Conservation (phyloP, 2,329 filamentous ascomycete species). For the Dothidotthia symphoricarpi region DNA sequence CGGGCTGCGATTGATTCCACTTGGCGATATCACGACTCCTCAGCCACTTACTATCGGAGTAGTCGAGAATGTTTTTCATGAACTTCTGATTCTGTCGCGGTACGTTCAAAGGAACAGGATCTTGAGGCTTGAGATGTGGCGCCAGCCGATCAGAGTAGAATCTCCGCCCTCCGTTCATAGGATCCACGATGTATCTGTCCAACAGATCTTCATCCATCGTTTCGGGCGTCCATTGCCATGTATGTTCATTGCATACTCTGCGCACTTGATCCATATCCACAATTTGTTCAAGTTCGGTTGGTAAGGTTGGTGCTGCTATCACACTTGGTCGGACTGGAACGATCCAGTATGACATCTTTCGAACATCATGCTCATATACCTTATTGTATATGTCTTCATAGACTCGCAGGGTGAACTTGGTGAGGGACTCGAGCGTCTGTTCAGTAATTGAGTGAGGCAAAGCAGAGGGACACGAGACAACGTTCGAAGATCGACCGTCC, state of each 20-base stretch:
- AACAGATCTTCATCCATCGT: slow-evolving; percentile 44
- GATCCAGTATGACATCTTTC: slow-evolving; percentile 79
- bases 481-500: slow-evolving; percentile 58
- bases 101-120: slow-evolving; percentile 61
- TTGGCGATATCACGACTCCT: slow-evolving; percentile 51
- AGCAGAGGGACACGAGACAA: slow-evolving; percentile 52
- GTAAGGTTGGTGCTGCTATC: neutral
- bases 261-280: slow-evolving; percentile 65
- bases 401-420: slow-evolving; percentile 69
- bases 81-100: slow-evolving; percentile 39
- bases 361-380: slow-evolving; percentile 62
- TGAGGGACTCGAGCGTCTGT: slow-evolving; percentile 56
- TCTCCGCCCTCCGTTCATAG: slow-evolving; percentile 57
- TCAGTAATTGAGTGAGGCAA: slow-evolving; percentile 47
- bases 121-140: slow-evolving; percentile 59
- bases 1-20: slow-evolving; percentile 72
- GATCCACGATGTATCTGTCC: slow-evolving; percentile 57
- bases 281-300: slow-evolving; percentile 23
- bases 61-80: slow-evolving; percentile 69
- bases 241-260: slow-evolving; percentile 40
- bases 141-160: slow-evolving; percentile 53
- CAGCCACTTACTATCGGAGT: slow-evolving; percentile 73
- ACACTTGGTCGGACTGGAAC: slow-evolving; percentile 54
- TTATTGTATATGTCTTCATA: slow-evolving; percentile 92
- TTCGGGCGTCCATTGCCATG: slow-evolving; percentile 48